phyloP scores from a whole-genome alignment of 1,284 basidiomycete species.

The Moesziomyces aphidis region DNA sequence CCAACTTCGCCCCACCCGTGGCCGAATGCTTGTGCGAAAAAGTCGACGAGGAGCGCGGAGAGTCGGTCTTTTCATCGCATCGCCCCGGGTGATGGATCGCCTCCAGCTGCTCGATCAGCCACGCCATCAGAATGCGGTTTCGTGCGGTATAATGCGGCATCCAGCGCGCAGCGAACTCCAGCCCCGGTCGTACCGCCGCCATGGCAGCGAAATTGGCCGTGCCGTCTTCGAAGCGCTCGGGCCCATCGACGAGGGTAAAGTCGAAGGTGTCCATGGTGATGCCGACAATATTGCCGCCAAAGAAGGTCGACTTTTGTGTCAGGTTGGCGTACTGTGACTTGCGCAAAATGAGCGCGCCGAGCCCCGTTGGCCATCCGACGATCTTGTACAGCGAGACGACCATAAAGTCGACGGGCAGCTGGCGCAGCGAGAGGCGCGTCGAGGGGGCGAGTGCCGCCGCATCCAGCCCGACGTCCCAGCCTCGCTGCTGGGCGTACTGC shows the following conservation, averaged over 20 bases:
- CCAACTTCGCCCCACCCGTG: slow-evolving; percentile 1
- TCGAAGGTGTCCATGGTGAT: slow-evolving; percentile 38
- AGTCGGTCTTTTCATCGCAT: no score
- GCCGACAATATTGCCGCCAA: slow-evolving; percentile 33
- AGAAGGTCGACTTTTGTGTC: slow-evolving; percentile 21
- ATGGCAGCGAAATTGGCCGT: slow-evolving; percentile 20
- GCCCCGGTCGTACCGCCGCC: slow-evolving; percentile 8
- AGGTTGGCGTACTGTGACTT: slow-evolving; percentile 14
- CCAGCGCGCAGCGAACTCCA: slow-evolving; percentile 18
- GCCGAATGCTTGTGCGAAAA: background rate
- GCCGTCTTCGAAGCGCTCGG: slow-evolving; percentile 34
- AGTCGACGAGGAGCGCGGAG: background rate
- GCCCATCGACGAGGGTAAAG: slow-evolving; percentile 20
- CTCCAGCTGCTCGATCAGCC: slow-evolving; percentile 16
- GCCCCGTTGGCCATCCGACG: slow-evolving; percentile 27
- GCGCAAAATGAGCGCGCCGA: slow-evolving; percentile 18
- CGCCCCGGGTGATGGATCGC: slow-evolving; percentile 9
- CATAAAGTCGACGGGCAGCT: slow-evolving; percentile 22
- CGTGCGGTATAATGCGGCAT: background rate
- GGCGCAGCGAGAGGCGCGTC: slow-evolving; percentile 9
- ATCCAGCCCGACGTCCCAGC: slow-evolving; percentile 29
- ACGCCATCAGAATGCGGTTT: slow-evolving; percentile 14
- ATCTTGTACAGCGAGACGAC: slow-evolving; percentile 38
- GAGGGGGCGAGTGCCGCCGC: slow-evolving; percentile 32
- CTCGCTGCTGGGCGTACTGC: background rate